Percentiles rank a stretch among this genome's conserved stretches.
Evolutionary conservation across 805 yeast species (phyloP).

Genomic region (Teunomyces barrocoloradensis): DNA sequence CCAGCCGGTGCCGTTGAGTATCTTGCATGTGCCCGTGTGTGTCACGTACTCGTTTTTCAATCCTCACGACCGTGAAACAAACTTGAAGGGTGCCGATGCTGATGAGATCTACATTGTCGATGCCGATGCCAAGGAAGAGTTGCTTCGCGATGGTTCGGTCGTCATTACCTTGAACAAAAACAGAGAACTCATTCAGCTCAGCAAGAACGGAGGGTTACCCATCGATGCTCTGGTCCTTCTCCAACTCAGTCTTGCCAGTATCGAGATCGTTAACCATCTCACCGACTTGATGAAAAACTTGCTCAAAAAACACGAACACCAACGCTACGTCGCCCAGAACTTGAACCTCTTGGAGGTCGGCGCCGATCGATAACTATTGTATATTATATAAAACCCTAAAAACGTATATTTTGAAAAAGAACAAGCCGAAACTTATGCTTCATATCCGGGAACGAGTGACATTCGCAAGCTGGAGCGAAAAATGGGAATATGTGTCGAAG

Average conservation of each 20-base stretch:
- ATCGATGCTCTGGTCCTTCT: constrained; percentile 69
- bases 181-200: constrained; percentile 84
- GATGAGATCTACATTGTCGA: constrained; percentile 68
- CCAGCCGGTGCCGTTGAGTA: constrained; percentile 81
- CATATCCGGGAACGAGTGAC: neutral
- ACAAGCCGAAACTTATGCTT: neutral
- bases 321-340: constrained; percentile 38
- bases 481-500: neutral
- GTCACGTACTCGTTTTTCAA: constrained; percentile 85
- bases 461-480: neutral
- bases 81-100: constrained; percentile 63
- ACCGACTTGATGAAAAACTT: constrained; percentile 61
- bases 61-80: constrained; percentile 60
- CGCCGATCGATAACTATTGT: constrained; percentile 22
- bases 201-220: constrained; percentile 87
- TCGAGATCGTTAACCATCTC: constrained; percentile 55
- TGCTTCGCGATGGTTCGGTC: constrained; percentile 70
- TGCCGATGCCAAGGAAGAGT: constrained; percentile 75
- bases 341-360: constrained; percentile 36
- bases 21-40: constrained; percentile 87
- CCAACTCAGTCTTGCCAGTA: constrained; percentile 68
- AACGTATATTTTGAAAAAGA: neutral
- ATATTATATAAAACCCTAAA: neutral
- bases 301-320: constrained; percentile 52
- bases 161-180: constrained; percentile 87